Percentiles rank a stretch among this genome's conserved stretches.
phyloP scores from a whole-genome alignment of 2,329 filamentous ascomycete genomes.

The Xylaria sp. region DNA sequence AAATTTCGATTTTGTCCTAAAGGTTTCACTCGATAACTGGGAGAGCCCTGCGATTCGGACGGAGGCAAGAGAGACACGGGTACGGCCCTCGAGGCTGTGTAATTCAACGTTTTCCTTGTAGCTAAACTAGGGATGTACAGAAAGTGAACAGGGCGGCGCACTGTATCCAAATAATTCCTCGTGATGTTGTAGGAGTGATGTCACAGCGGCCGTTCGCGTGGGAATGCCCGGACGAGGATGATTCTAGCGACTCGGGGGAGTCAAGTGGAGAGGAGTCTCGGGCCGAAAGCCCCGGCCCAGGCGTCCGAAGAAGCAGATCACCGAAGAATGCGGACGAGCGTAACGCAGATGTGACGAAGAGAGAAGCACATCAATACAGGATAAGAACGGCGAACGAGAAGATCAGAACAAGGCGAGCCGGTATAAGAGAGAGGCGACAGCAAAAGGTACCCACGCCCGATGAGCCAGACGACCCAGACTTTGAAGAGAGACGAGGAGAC shows the following conservation, averaged over 20 bases:
- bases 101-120: neutral
- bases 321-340: neutral
- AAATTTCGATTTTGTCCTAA: slow-evolving; percentile 16
- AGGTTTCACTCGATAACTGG: neutral
- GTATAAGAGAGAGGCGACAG: neutral
- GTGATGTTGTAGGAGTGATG: slow-evolving; percentile 7
- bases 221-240: neutral
- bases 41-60: neutral
- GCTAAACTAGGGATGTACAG: slow-evolving; percentile 19
- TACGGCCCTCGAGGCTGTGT: neutral
- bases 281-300: slow-evolving; percentile 3
- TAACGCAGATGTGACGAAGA: neutral
- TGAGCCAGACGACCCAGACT: neutral
- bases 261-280: slow-evolving; percentile 37
- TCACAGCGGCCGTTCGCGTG: neutral
- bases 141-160: slow-evolving; percentile 38
- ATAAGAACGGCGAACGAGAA: too few relatives aligned
- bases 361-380: neutral
- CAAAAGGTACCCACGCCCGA: neutral
- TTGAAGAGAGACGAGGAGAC: slow-evolving; percentile 14
- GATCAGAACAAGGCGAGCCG: too few relatives aligned
- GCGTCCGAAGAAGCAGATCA: neutral
- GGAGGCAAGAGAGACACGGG: slow-evolving; percentile 3
- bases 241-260: slow-evolving; percentile 26
- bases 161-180: slow-evolving; percentile 33